Evolutionary conservation across 2,329 filamentous ascomycete genomes (phyloP), one percentile per base, ranked within the genome.

Genomic region (Cytospora schulzeri): DNA sequence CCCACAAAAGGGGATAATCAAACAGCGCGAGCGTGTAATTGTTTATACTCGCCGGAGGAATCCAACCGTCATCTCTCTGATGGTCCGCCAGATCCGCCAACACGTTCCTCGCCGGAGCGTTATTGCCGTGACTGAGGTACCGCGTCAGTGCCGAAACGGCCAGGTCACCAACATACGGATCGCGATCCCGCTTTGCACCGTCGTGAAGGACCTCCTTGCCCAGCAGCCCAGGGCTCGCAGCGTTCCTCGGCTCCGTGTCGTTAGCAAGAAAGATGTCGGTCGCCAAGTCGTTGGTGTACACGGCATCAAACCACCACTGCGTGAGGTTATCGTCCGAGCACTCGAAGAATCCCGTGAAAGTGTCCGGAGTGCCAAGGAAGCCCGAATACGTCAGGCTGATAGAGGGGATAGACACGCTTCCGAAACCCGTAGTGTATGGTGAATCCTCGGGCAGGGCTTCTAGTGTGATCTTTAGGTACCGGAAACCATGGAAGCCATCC

Each of bases 1-100:
- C 77, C 82, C 82, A 85, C 78, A 80, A 83, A 0, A 85, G 72
- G 1, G 82, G 81, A 62, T 84, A 85, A 64, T 85, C 82, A 50
- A 83, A 82, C 0, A 85, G 73, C 0, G 74, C 72, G 1, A 85
- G 76, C 0, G 75, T 77, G 67, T 85, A 85, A 57, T 78, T 73
- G 28, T 75, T 78, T 22, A 84, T 85, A 71, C 80, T 83, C 9
- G 82, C 79, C 0, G 82, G 82, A 7, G 82, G 82, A 55, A 85
- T 82, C 81, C 81, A 85, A 4, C 82, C 82, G 67, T 84, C 82
- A 3, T 62, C 71, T 24, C 81, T 72, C 69, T 85, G 82, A 68
- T 84, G 81, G 50, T 75, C 71, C 0, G 77, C 80, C 38, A 85
- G 69, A 68, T 85, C 82, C 11, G 78, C 80, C 33, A 85, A 71